These are phyloP conservation scores for Ceratobasidium sp. DNA, from an alignment of 1,284 basidiomycete genomes.

Conservation along the genomic window DNA sequence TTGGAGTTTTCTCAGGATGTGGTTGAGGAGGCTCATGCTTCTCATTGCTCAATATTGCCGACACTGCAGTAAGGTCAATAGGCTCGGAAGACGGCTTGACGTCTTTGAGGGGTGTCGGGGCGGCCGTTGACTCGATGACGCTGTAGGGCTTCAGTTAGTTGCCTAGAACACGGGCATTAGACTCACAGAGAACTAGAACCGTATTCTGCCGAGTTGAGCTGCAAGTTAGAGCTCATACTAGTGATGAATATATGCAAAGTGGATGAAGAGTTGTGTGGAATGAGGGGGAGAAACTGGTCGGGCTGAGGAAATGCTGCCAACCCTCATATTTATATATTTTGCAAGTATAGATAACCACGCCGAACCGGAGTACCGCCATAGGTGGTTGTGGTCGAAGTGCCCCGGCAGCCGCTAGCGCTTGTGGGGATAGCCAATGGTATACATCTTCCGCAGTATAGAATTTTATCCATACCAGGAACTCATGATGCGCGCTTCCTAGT, in stretches of 20 bases:
- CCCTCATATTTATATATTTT: too few species aligned
- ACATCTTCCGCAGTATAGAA: too few species aligned
- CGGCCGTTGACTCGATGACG: background rate
- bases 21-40: background rate
- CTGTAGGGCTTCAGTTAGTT: background rate
- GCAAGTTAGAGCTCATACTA: slow-evolving; percentile 20
- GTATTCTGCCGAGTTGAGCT: slow-evolving; percentile 10
- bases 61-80: slow-evolving; percentile 6
- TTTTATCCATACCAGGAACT: too few species aligned
- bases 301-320: background rate
- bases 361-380: too few species aligned
- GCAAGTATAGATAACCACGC: too few species aligned
- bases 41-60: slow-evolving; percentile 1
- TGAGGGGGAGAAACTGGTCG: background rate
- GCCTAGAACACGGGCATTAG: background rate
- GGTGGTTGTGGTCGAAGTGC: too few species aligned
- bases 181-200: slow-evolving; percentile 17
- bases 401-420: too few species aligned
- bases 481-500: too few species aligned
- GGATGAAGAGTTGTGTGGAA: background rate
- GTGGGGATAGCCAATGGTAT: too few species aligned
- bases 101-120: slow-evolving; percentile 5
- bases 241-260: background rate
- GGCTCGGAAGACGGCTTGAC: background rate
- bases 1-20: background rate